Base-by-base conservation (phyloP, 2,329 filamentous ascomycete genomes). In the Phialemonium atrogriseum region DNA sequence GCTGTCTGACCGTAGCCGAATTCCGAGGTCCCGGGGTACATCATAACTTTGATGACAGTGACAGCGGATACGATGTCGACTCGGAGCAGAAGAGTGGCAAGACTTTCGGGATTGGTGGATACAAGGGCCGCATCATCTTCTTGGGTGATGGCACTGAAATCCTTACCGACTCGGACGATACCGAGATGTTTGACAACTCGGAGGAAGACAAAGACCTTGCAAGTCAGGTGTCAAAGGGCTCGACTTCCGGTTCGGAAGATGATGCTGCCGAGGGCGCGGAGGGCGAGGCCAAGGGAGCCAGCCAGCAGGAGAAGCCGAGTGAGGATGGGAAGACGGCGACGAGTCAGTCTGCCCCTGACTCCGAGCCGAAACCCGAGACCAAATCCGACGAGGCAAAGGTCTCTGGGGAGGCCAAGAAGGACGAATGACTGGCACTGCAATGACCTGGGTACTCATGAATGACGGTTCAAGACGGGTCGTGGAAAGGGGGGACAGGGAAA, bases 71-170 rank as follows among this genome's bases (percentile, higher is more conserved):
- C 65, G 81, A 86, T 54, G 68, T 83, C 60, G 80, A 86, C 50
- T 69, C 76, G 57, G 77, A 83, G 49, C 72, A 73, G 47, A 70
- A 71, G 55, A 24, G 27, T 13, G 59, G 62, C 49, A 73, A 70
- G 56, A 63, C 67, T 46, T 81, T 83, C 51, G 74, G 76, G 42
- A 64, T 74, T 48, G 66, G 78, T 58, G 81, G 80, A 55, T 82
- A 81, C 56, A 76, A 77, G 57, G 86, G 87, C 47, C 80, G 88
- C 49, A 87, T 95, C 58, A 96, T 96, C 58, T 80, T 94, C 55
- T 75, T 98, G 47, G 88, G 89, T 45, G 88, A 96, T 66, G 91
- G 89, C 50, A 94, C 86, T 51, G 88, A 95, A 67, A 77, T 94
- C 55, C 69, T 88, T 51, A 86, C 85, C 46, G 86, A 91, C 59